These are phyloP conservation scores for Bisporella sp. DNA, from an alignment of 2,329 filamentous ascomycete species.

Conservation along the genomic window DNA sequence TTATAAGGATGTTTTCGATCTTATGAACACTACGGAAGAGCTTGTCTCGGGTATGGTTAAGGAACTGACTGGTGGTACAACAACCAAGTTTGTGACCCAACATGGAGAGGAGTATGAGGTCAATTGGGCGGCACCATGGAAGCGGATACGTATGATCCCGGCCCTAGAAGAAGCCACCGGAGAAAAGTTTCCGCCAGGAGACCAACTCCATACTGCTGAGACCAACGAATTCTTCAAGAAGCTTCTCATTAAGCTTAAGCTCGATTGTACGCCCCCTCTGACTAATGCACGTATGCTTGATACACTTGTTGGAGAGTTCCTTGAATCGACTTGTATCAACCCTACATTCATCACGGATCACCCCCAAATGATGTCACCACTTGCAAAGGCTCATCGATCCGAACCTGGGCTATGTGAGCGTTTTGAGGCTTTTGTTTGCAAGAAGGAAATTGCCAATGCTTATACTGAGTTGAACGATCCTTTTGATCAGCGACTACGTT, in stretches of 20 bases:
- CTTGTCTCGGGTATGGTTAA: conserved; percentile 86
- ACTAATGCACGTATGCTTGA: conserved; percentile 83
- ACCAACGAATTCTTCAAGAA: conserved; percentile 81
- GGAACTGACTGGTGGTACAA: conserved; percentile 76
- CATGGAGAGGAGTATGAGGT: conserved; percentile 80
- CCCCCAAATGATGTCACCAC: conserved; percentile 82
- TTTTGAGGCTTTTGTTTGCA: conserved; percentile 95
- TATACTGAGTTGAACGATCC: conserved; percentile 97
- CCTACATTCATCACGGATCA: conserved; percentile 90
- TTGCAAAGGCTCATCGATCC: conserved; percentile 89
- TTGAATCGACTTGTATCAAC: conserved; percentile 79
- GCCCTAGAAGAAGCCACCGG: conserved; percentile 82
- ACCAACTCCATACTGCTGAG: conserved; percentile 81
- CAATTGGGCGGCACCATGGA: conserved; percentile 96
- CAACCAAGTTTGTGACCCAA: conserved; percentile 81
- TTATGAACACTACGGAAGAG: conserved; percentile 88
- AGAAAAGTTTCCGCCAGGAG: conserved; percentile 87
- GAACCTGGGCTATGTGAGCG: conserved; percentile 85
- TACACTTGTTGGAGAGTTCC: conserved; percentile 82
- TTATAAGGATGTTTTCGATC: conserved; percentile 84
- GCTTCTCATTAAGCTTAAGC: conserved; percentile 80
- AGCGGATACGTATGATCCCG: conserved; percentile 90
- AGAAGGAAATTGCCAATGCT: conserved; percentile 94
- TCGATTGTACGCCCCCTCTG: conserved; percentile 83
- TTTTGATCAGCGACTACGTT: conserved; percentile 84